phyloP scores from a whole-genome alignment of 495 filamentous ascomycete genomes.

The Penicillium mononematosum region DNA sequence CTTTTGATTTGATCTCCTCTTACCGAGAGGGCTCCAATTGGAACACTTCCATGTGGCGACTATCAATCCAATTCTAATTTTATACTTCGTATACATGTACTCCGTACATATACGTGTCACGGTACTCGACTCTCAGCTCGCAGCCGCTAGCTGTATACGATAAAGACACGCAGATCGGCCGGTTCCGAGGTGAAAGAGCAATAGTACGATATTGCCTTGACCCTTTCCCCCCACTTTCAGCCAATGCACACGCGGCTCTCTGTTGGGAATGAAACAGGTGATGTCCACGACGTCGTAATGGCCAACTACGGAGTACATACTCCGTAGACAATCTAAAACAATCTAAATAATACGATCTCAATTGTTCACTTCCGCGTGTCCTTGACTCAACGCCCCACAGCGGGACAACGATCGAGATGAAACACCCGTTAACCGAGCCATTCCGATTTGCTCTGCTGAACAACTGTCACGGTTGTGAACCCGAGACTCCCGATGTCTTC shows the following conservation, averaged over 20 bases:
- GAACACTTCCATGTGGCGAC: not conserved
- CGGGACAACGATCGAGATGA: constrained; percentile 32
- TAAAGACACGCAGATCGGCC: not conserved
- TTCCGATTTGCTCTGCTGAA: constrained; percentile 30
- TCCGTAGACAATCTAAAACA: too few relatives aligned
- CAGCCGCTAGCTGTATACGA: too few relatives aligned
- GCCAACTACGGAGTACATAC: too few relatives aligned
- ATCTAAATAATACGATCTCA: not conserved
- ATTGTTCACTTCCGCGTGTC: not conserved
- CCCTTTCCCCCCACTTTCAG: not conserved
- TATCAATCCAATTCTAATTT: not conserved
- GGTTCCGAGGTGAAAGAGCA: not conserved
- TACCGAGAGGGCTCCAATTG: not conserved
- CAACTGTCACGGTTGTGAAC: constrained; percentile 17
- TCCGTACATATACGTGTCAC: not conserved
- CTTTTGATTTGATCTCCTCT: not conserved
- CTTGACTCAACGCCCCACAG: constrained; percentile 22
- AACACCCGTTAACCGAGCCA: constrained; percentile 28
- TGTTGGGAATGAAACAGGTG: too few relatives aligned
- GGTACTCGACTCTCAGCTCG: not conserved
- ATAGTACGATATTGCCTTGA: not conserved
- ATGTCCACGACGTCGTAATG: not conserved
- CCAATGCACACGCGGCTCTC: too few relatives aligned
- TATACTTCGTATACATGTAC: not conserved
- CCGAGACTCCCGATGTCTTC: constrained; percentile 27